These are phyloP conservation scores for Aegle marmelos DNA, from an alignment of 345 rosid species.

Conservation along the genomic window DNA sequence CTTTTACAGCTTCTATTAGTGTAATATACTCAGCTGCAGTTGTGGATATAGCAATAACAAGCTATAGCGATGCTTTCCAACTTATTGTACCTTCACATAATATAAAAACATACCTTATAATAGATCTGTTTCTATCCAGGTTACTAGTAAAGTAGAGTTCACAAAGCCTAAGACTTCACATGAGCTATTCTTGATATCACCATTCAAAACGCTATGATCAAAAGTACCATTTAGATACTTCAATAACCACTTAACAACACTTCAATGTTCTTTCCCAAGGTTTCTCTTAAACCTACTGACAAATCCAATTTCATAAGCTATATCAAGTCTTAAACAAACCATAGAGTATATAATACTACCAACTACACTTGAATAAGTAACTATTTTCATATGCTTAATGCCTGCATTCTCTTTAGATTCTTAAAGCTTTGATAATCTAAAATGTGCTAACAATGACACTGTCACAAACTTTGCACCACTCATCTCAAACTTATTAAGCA, in stretches of 20 bases:
- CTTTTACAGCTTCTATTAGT: background rate
- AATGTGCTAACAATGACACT: background rate
- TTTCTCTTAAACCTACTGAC: background rate
- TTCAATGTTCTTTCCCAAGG: background rate
- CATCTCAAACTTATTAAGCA: background rate
- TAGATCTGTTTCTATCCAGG: background rate
- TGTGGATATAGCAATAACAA: background rate
- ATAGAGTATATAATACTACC: background rate
- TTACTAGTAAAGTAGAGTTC: background rate
- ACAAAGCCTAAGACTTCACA: background rate
- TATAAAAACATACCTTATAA: background rate
- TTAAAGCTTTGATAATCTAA: background rate
- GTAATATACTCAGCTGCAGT: background rate
- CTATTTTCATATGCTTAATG: background rate
- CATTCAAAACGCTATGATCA: background rate
- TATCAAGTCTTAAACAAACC: background rate
- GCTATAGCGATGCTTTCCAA: background rate
- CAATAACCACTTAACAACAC: background rate
- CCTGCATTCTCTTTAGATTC: background rate
- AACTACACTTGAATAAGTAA: background rate
- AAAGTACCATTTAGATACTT: background rate
- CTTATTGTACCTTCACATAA: background rate
- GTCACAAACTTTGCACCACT: fast-evolving
- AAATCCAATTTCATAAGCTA: background rate
- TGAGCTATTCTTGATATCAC: fast-evolving